Evolutionary conservation across 176 grass and related monocot species (phyloP).

Genomic region (Zizania latifolia): DNA sequence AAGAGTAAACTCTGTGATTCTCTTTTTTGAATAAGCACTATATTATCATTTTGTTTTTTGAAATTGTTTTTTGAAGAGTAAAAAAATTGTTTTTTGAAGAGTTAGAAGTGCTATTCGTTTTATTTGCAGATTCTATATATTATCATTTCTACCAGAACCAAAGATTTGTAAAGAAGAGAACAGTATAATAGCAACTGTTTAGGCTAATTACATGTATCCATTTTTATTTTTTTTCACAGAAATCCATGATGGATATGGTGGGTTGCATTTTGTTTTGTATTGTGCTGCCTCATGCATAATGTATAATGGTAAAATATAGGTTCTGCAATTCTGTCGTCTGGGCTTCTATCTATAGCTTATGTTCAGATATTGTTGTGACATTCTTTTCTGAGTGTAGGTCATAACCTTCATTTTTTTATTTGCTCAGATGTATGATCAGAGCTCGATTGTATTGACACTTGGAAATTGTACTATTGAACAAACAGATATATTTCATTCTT

Average conservation of each 20-base stretch:
- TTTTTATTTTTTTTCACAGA: background rate
- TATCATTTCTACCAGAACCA: constrained; percentile 32
- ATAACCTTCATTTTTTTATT: constrained; percentile 10
- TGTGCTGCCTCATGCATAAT: background rate
- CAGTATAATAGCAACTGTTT: constrained; percentile 46
- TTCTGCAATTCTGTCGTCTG: background rate
- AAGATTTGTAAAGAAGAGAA: constrained; percentile 65
- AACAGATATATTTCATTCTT: too few species aligned
- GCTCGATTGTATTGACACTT: background rate
- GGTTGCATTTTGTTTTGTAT: background rate
- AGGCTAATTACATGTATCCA: background rate
- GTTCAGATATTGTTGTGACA: background rate
- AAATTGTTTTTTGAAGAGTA: too few species aligned
- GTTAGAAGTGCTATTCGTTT: constrained; percentile 13
- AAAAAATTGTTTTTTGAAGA: too few species aligned
- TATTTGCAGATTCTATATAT: constrained; percentile 25
- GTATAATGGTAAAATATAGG: background rate
- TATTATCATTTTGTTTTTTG: too few species aligned
- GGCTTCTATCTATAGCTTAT: background rate
- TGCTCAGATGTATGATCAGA: constrained; percentile 13
- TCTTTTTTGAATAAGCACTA: too few species aligned
- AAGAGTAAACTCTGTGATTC: too few species aligned
- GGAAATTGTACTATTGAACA: too few species aligned
- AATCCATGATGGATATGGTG: background rate
- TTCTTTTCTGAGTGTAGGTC: background rate